A percentile compares a stretch with the other conserved stretches of the same genome.
These are phyloP conservation scores for Dactylellina leptospora DNA, from an alignment of 2,329 filamentous ascomycete genomes.

Conservation along the genomic window DNA sequence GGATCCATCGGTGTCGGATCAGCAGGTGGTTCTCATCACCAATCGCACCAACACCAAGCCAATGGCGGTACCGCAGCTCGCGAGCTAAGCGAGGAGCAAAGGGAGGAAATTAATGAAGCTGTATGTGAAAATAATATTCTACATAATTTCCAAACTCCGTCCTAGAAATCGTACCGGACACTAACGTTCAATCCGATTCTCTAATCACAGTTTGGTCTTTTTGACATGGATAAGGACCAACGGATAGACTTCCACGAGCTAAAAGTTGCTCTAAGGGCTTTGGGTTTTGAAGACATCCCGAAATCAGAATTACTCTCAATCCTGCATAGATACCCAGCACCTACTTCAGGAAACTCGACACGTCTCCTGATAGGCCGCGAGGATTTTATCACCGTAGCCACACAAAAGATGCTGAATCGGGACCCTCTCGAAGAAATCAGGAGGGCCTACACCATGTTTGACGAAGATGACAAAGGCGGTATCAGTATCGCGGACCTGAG, in stretches of 20 bases:
- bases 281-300: conserved; percentile 49
- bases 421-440: conserved; percentile 92
- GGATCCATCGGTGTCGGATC: conserved; percentile 52
- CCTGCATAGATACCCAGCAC: conserved; percentile 22
- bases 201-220: conserved; percentile 78
- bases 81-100: conserved; percentile 82
- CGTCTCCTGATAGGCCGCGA: conserved; percentile 77
- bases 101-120: conserved; percentile 91
- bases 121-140: conserved; percentile 66
- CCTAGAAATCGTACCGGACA: neutral
- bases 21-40: conserved; percentile 47
- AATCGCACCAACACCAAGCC: conserved; percentile 53
- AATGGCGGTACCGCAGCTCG: conserved; percentile 59
- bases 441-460: conserved; percentile 91
- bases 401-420: conserved; percentile 79
- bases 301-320: conserved; percentile 39
- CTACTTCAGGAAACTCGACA: conserved; percentile 63
- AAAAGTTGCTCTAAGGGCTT: conserved; percentile 63
- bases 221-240: conserved; percentile 94
- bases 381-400: conserved; percentile 78
- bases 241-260: conserved; percentile 98
- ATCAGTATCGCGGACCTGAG: conserved; percentile 89
- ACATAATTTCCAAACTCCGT: neutral
- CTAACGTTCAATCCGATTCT: neutral
- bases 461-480: conserved; percentile 83